Conservation (phyloP, 257 asterid genomes). For the Haberlea rhodopensis region DNA sequence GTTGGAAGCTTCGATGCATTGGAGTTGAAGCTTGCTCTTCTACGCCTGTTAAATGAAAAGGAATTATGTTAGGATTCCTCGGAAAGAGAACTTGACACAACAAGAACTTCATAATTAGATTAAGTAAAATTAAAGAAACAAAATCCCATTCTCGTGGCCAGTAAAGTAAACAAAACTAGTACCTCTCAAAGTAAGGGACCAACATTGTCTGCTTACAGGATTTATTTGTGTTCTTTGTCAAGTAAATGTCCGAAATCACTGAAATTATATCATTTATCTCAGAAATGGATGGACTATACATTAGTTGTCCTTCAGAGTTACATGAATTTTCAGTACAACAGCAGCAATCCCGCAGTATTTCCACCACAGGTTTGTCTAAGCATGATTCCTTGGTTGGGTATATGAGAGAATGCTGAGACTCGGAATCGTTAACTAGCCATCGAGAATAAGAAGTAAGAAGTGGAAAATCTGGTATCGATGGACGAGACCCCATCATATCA, state of each 20-base stretch:
- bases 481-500: slow-evolving; percentile 49
- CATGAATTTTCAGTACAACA: slow-evolving; percentile 27
- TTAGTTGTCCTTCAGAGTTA: slow-evolving; percentile 32
- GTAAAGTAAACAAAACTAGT: slow-evolving; percentile 13
- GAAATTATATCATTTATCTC: slow-evolving; percentile 54
- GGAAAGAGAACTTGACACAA: not conserved
- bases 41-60: slow-evolving; percentile 46
- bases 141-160: not conserved
- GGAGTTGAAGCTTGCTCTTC: slow-evolving; percentile 33
- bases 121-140: not conserved
- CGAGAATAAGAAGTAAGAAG: slow-evolving; percentile 30
- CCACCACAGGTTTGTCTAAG: slow-evolving; percentile 41
- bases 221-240: slow-evolving; percentile 41
- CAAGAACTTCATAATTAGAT: not conserved
- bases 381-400: slow-evolving; percentile 52
- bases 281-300: slow-evolving; percentile 27
- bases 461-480: slow-evolving; percentile 30
- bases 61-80: slow-evolving; percentile 17
- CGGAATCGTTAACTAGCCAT: slow-evolving; percentile 30
- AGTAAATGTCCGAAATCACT: slow-evolving; percentile 41
- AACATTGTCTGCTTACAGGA: slow-evolving; percentile 59
- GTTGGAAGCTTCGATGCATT: slow-evolving; percentile 40
- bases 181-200: slow-evolving; percentile 95
- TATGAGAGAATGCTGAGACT: slow-evolving; percentile 43
- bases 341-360: slow-evolving; percentile 32